Conservation (phyloP, 352 stramenopile genomes). For the Phytophthora boehmeriae region DNA sequence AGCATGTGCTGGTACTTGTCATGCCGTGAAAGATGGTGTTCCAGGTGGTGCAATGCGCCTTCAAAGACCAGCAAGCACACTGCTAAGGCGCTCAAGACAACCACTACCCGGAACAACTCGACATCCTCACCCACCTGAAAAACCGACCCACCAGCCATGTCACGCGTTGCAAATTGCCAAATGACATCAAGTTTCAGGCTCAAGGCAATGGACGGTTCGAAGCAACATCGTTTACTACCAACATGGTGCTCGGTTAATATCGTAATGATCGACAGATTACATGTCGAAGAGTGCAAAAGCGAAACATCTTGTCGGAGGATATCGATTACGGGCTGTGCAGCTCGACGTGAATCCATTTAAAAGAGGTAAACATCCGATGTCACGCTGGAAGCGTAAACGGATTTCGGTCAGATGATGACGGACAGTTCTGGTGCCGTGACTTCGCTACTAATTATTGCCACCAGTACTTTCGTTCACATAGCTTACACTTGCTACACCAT, state of each 20-base stretch:
- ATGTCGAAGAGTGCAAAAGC: too few relatives aligned
- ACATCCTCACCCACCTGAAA: conserved; percentile 63
- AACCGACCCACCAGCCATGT: conserved; percentile 39
- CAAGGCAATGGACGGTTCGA: background rate
- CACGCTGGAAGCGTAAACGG: too few relatives aligned
- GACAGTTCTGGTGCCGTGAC: background rate
- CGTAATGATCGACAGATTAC: too few relatives aligned
- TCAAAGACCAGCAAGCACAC: conserved; percentile 51
- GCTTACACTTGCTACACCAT: background rate
- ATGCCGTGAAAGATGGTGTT: conserved; percentile 43
- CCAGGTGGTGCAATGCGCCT: conserved; percentile 40
- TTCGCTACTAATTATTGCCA: too few relatives aligned
- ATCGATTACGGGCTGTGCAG: too few relatives aligned
- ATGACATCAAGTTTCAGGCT: background rate
- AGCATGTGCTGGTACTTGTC: conserved; percentile 71
- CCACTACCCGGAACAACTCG: conserved; percentile 48
- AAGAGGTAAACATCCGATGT: too few relatives aligned
- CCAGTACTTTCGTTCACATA: too few relatives aligned
- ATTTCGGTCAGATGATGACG: too few relatives aligned
- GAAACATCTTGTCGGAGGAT: too few relatives aligned
- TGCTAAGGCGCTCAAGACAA: conserved; percentile 46
- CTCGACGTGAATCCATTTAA: too few relatives aligned
- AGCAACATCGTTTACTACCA: too few relatives aligned
- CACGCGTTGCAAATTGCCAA: background rate
- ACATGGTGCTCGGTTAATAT: too few relatives aligned